These are phyloP conservation scores for Thuja plicata DNA, from an alignment of 83 land plant species.

Conservation along the genomic window DNA sequence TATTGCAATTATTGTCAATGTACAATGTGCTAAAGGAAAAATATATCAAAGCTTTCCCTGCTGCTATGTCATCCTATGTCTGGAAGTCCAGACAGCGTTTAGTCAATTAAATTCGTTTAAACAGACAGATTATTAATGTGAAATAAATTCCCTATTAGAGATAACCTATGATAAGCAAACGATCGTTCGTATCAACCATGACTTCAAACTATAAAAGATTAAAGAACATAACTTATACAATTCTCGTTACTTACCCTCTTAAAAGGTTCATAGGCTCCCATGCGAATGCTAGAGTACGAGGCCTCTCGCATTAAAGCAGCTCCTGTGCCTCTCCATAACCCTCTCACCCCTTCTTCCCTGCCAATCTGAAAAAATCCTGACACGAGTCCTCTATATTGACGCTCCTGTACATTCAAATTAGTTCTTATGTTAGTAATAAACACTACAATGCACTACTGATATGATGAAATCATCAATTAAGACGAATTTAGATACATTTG, in stretches of 20 bases:
- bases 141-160: neutral
- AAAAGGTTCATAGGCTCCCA: constrained; percentile 54
- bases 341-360: constrained; percentile 35
- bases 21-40: neutral
- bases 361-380: constrained; percentile 34
- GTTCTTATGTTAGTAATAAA: neutral
- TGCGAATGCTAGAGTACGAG: constrained; percentile 51
- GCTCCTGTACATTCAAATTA: constrained; percentile 19
- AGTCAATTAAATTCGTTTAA: neutral
- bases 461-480: too few species aligned
- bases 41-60: neutral
- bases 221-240: neutral
- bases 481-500: too few species aligned
- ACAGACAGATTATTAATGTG: neutral
- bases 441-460: neutral
- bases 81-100: neutral
- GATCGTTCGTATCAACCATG: neutral
- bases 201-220: neutral
- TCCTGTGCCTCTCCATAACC: constrained; percentile 56
- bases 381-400: constrained; percentile 33
- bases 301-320: constrained; percentile 53
- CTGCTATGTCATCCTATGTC: neutral
- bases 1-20: neutral
- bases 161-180: neutral
- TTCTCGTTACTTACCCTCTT: constrained; percentile 29